Base-by-base conservation (phyloP, 352 stramenopile genomes). In the Phytophthora tentaculata region DNA sequence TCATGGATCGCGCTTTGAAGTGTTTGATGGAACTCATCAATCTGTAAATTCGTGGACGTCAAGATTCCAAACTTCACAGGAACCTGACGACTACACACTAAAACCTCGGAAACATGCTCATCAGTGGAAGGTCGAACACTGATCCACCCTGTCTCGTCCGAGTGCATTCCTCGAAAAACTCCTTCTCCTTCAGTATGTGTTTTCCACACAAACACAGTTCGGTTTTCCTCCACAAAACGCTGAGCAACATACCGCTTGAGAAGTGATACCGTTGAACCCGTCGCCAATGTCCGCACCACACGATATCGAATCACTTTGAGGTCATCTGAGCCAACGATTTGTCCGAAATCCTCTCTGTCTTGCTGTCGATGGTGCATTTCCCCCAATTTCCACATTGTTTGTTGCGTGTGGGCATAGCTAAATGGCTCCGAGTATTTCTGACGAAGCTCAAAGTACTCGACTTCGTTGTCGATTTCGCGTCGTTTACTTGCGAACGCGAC, bases 131-230 rank as follows among this genome's bases (percentile, higher is more conserved):
- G 54, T 19, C 43, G 28, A 28, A 73, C 4, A 45, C 48, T 23
- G 13, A 52, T 58, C 81, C 81, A 90, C 1, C 81, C 81, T 0
- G 79, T 88, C 35, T 84, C 75, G 23, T 90, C 76, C 39, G 76
- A 79, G 48, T 76, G 76, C 61, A 86, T 71, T 0, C 69, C 74
- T 50, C 67, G 73, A 41, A 79, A 55, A 6, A 57, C 39, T 17
- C 72, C 61, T 55, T 77, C 71, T 5, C 77, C 75, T 41, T 87
- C 70, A 0, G 69, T 73, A 19, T 80, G 62, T 0, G 60, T 71
- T 22, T 79, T 80, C 79, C 81, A 90, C 22, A 86, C 74, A 12
- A 83, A 61, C 17, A 88, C 73, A 24, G 77, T 77, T 8, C 79
- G 77, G 10, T 75, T 66, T 0, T 45, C 37, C 22, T 82, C 77